phyloP scores from a whole-genome alignment of 2,329 filamentous ascomycete genomes.

The Colletotrichum kahawae region DNA sequence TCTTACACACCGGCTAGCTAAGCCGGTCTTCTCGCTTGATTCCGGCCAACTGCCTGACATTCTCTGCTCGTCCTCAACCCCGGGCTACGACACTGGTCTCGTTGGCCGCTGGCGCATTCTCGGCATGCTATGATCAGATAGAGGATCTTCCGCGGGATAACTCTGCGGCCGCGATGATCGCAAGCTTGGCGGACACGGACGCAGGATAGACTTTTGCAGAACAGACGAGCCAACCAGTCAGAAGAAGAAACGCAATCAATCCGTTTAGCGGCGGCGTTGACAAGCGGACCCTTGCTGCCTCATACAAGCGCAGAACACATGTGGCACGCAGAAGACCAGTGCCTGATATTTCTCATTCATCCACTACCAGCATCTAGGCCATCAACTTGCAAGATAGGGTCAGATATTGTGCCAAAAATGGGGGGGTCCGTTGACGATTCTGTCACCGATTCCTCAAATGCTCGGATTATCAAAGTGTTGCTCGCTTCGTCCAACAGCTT shows the following conservation, averaged over 20 bases:
- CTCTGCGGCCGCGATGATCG: neutral
- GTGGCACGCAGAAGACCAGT: neutral
- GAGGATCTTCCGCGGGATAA: neutral
- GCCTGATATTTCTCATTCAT: neutral
- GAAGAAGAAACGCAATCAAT: neutral
- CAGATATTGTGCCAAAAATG: neutral
- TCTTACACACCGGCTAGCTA: neutral
- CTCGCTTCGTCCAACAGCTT: neutral
- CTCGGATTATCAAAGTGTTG: neutral
- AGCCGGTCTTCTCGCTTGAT: neutral
- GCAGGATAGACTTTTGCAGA: neutral
- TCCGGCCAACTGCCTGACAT: neutral
- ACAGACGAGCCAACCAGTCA: slow-evolving; percentile 5
- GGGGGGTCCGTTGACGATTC: neutral
- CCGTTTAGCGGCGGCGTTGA: slow-evolving; percentile 1
- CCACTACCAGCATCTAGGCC: neutral
- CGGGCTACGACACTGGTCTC: neutral
- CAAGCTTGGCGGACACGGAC: neutral
- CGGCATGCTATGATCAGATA: neutral
- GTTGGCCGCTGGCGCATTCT: neutral
- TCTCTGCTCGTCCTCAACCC: neutral
- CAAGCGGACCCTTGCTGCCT: neutral
- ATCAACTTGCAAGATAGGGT: neutral
- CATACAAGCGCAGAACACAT: neutral
- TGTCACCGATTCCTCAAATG: neutral